Evolutionary conservation across 495 filamentous ascomycete species (phyloP), one percentile per base, ranked within the genome.

Genomic region (Lasiosphaeria ovina): DNA sequence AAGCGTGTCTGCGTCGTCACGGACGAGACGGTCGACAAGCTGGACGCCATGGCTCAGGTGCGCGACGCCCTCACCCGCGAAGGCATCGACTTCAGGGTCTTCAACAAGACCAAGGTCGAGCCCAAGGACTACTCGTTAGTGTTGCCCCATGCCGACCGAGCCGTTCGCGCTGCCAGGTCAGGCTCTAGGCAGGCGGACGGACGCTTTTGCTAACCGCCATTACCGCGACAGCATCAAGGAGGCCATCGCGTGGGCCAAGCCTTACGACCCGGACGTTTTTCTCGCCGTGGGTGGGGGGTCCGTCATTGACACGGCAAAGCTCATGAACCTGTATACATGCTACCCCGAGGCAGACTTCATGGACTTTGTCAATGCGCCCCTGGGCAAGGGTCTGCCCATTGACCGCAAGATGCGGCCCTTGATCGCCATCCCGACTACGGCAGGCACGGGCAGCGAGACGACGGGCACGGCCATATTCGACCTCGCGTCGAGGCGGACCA

Each of bases 391-490:
- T 9, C 79, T 84, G 38, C 95, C 94, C 3, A 89, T 98, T 58
- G 85, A 85, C 42, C 86, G 85, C 61, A 80, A 85, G n/a, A 81
- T 98, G 1, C 84, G 79, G 55, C 94, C 94, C 3, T 81, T 98
- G 5, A 86, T 98, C 53, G 95, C 94, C 55, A 87, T 98, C 32
- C 94, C 95, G 1, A 98, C 94, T 12, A 98, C 94, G 3, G 92
- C 94, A 24, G 94, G 94, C 50, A 98, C 94, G 1, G 94, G 94
- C 32, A 91, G 87, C 51, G 94, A 98, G 77, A 98, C 95, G 0
- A 98, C 94, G 0, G 94, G 94, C 7, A 98, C 94, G 0, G 94
- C 94, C 35, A 98, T 98, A 71, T 98, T 98, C 75, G 94, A 98
- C 69, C 85, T 98, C 0, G 90, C 93, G 11, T 82, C 85, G 35